Conservation (phyloP, 331 rosid genomes). For the Malus hybrid region DNA sequence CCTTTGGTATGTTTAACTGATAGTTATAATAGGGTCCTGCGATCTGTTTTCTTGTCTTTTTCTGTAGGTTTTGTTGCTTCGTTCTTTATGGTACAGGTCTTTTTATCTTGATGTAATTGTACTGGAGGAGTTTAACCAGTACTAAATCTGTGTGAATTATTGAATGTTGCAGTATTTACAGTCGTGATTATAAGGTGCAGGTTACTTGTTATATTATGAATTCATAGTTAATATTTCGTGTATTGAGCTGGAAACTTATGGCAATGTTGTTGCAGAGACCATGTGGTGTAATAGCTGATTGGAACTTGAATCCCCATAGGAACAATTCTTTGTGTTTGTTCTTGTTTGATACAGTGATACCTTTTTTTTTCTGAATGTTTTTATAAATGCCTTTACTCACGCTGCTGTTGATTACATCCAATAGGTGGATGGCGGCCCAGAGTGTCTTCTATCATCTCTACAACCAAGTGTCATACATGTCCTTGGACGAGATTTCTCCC, state of each 20-base stretch:
- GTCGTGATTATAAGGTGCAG: not conserved
- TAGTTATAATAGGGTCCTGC: not conserved
- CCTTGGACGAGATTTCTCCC: slow-evolving; percentile 85
- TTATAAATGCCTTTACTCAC: slow-evolving; percentile 1
- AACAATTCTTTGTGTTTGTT: not conserved
- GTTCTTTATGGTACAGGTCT: too few species aligned
- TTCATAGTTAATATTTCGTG: not conserved
- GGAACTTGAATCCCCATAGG: not conserved
- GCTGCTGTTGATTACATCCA: slow-evolving; percentile 2
- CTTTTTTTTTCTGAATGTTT: not conserved
- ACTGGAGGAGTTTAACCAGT: not conserved
- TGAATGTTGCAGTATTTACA: not conserved
- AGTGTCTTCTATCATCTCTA: slow-evolving; percentile 88
- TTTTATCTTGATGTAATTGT: too few species aligned
- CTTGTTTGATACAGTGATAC: not conserved
- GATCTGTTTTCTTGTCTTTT: not conserved
- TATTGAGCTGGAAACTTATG: not conserved
- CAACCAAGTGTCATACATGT: slow-evolving; percentile 95
- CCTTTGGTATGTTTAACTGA: not conserved
- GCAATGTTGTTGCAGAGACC: not conserved
- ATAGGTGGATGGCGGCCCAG: slow-evolving; percentile 97
- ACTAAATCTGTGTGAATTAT: not conserved
- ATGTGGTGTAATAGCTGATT: not conserved
- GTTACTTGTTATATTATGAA: not conserved
- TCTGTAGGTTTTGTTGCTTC: too few species aligned